A percentile compares a stretch with the other conserved stretches of the same genome.
These are phyloP conservation scores for Chenopodium album DNA, from an alignment of 148 eudicot genomes.

Conservation along the genomic window DNA sequence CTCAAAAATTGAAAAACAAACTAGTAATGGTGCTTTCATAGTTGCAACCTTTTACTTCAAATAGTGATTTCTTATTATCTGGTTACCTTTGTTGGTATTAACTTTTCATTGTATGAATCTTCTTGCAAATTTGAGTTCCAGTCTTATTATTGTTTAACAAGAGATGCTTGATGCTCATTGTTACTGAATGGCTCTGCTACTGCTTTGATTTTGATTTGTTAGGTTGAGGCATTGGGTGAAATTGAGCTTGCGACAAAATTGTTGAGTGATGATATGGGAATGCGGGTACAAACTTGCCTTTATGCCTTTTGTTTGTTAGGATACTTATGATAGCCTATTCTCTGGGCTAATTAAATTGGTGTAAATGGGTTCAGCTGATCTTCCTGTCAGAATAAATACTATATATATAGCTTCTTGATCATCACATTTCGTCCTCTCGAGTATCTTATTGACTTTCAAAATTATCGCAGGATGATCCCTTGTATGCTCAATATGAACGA, in stretches of 20 bases:
- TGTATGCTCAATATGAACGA: conserved; percentile 72
- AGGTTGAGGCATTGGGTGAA: conserved; percentile 98
- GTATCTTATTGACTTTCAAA: neutral
- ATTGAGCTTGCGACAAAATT: conserved; percentile 92
- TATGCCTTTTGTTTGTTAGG: conserved; percentile 5
- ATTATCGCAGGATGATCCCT: conserved; percentile 67
- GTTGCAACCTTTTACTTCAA: neutral
- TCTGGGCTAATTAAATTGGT: neutral
- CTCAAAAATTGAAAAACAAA: conserved; percentile 83
- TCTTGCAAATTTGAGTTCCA: neutral
- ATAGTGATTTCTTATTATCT: neutral
- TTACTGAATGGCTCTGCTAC: conserved; percentile 16
- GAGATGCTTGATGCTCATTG: neutral
- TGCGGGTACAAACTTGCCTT: conserved; percentile 15
- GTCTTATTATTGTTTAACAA: neutral
- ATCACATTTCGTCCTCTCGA: conserved; percentile 2
- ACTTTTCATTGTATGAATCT: neutral
- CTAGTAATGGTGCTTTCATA: conserved; percentile 70
- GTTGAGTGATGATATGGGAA: conserved; percentile 52
- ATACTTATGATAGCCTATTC: neutral
- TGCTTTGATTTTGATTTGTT: conserved; percentile 15
- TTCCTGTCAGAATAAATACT: neutral
- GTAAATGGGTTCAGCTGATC: neutral
- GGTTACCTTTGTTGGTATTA: neutral
- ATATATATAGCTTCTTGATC: neutral